Conservation (phyloP, 441 rosid species). For the Pelargonium myrrhifolium region DNA sequence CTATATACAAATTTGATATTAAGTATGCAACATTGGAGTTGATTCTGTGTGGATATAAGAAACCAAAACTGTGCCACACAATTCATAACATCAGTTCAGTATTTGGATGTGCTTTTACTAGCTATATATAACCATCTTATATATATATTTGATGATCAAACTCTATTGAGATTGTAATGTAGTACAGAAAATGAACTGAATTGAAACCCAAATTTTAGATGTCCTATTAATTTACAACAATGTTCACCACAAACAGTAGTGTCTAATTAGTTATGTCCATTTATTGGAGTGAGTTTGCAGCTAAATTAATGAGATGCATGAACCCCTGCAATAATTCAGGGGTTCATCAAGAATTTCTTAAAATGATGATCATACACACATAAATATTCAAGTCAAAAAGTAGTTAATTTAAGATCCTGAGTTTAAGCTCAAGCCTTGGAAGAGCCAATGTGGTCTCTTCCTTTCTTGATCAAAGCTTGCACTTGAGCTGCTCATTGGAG, state of each 20-base stretch:
- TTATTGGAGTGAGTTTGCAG: background rate
- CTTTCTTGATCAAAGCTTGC: slow-evolving; percentile 49
- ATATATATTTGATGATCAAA: no score
- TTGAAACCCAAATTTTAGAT: background rate
- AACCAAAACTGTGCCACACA: no score
- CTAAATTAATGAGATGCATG: background rate
- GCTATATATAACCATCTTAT: no score
- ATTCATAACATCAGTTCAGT: no score
- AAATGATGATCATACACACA: slow-evolving; percentile 3
- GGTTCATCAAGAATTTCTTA: background rate
- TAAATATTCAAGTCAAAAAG: slow-evolving; percentile 12
- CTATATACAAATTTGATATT: no score
- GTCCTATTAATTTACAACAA: background rate
- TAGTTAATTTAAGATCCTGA: slow-evolving; percentile 27
- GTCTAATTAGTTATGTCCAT: background rate
- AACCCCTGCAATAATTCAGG: background rate
- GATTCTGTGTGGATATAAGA: no score
- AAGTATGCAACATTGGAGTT: no score
- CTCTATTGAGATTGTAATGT: no score
- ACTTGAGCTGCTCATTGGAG: slow-evolving; percentile 49
- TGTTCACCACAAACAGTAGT: background rate
- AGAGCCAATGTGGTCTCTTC: slow-evolving; percentile 69
- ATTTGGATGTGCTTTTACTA: no score
- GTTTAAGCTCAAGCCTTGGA: slow-evolving; percentile 51
- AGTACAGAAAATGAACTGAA: no score